Evolutionary conservation across 768 basidiomycete species (phyloP).

Genomic region (Amanita pallidorosea): DNA sequence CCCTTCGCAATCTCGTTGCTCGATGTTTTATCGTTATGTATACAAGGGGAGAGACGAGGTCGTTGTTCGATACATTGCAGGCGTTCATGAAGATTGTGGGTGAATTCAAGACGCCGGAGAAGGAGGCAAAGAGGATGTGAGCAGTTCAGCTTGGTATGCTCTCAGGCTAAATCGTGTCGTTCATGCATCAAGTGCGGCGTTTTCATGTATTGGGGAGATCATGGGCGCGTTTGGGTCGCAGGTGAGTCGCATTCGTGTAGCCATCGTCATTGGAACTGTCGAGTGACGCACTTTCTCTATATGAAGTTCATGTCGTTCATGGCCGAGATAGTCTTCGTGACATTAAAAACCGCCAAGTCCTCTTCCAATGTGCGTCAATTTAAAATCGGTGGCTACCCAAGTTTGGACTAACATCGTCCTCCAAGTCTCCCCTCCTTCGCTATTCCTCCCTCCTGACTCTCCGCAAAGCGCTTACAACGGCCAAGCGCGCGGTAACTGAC

Average conservation of each 20-base stretch:
- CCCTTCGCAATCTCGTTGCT: slow-evolving; percentile 67
- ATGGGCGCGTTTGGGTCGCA: slow-evolving; percentile 81
- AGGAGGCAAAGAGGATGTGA: slow-evolving; percentile 58
- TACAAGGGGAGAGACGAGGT: slow-evolving; percentile 69
- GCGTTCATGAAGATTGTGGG: slow-evolving; percentile 61
- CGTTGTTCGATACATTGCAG: slow-evolving; percentile 81
- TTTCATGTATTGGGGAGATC: slow-evolving; percentile 81
- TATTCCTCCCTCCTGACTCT: slow-evolving; percentile 72
- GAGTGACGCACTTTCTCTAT: not conserved
- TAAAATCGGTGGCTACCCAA: not conserved
- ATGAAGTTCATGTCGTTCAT: slow-evolving; percentile 89
- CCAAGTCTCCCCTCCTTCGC: slow-evolving; percentile 69
- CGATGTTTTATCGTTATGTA: slow-evolving; percentile 71
- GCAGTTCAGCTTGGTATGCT: slow-evolving; percentile 13
- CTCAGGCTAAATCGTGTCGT: not conserved
- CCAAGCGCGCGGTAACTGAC: slow-evolving; percentile 80
- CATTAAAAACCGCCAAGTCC: slow-evolving; percentile 55
- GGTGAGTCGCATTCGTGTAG: slow-evolving; percentile 31
- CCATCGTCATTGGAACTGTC: not conserved
- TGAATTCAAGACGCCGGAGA: slow-evolving; percentile 59
- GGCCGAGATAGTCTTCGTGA: slow-evolving; percentile 64
- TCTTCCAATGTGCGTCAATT: slow-evolving; percentile 50
- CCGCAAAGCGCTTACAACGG: slow-evolving; percentile 68
- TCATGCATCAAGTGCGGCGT: slow-evolving; percentile 48
- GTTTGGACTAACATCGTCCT: slow-evolving; percentile 1